Evolutionary conservation across 768 basidiomycete genomes (phyloP).

Genomic region (Hygrophorus pudorinus): DNA sequence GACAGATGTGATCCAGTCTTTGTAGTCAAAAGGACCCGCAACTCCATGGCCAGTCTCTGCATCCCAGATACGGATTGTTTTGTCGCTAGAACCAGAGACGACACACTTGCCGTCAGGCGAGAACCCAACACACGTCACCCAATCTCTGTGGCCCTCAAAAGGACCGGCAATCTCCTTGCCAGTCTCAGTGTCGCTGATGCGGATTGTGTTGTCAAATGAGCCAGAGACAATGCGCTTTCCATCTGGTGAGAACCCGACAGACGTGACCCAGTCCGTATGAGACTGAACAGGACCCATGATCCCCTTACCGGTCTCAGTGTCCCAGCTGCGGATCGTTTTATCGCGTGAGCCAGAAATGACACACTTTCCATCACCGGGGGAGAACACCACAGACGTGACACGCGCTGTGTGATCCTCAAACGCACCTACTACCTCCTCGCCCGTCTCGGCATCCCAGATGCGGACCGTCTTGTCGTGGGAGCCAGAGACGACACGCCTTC

Average conservation of each 20-base stretch:
- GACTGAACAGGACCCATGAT: neutral
- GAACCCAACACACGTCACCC: neutral
- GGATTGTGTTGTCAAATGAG: neutral
- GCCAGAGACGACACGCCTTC: slow-evolving; percentile 13
- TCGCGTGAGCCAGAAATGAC: neutral
- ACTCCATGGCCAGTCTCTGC: neutral
- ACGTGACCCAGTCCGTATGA: neutral
- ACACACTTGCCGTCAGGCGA: neutral
- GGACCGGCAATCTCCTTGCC: neutral
- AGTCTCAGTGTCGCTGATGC: neutral
- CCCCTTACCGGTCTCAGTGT: neutral
- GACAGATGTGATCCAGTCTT: neutral
- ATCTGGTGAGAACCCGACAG: neutral
- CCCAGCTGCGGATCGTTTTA: neutral
- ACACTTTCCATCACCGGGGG: neutral
- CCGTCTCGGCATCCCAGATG: slow-evolving; percentile 13
- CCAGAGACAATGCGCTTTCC: neutral
- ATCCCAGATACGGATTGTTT: neutral
- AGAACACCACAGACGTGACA: neutral
- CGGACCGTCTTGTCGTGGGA: slow-evolving; percentile 10
- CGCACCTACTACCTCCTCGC: too few relatives aligned
- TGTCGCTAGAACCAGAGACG: neutral
- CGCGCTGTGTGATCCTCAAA: too few relatives aligned
- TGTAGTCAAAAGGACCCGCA: neutral
- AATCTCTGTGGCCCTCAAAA: neutral